Evolutionary conservation across 1,284 basidiomycete genomes (phyloP), one percentile per base, ranked within the genome.

Genomic region (Phylloboletellus chloephorus): DNA sequence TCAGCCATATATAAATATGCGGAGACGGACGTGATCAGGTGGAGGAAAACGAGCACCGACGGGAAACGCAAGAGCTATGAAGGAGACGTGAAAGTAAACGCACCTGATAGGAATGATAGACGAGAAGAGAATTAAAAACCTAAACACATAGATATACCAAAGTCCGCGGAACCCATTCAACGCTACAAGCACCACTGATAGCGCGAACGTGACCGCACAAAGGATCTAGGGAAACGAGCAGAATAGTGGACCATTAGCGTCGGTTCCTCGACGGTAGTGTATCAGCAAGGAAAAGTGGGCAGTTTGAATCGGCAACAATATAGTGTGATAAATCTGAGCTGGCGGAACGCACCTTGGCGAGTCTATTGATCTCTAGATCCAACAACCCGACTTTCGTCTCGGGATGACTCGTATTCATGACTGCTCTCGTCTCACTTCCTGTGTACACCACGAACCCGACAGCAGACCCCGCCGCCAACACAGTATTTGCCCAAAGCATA

Each of bases 331-430:
- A 12, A 22, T 28, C 5, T 11, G 22, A 32, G 24, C n/a, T n/a
- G n/a, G n/a, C 21, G 52, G 65, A 30, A 41, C 58, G 32, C 39
- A 89, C 91, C 77, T 98, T 99, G 9, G 95, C 92, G 39, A 99
- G 78, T 35, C 81, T 78, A 62, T 98, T 98, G 52, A 99, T 94
- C 64, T 99, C 96, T 37, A 90, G 59, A 64, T 99, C 96, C 43
- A 98, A 64, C 30, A 95, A 63, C 3, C 96, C 95, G 35, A 91
- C 80, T 62, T 99, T 99, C 1, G 94, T 98, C 56, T 87, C 87
- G 0, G 96, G 93, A 65, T 97, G 91, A 52, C 88, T 93, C 1
- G 95, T 99, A 54, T 99, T 99, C 88, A 99, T 92, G n/a, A 98
- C 94, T 0, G 95, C 94, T 31, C 96, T 72, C 2, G 95, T 98